phyloP scores from a whole-genome alignment of 768 basidiomycete genomes.

The Serendipita indica region DNA sequence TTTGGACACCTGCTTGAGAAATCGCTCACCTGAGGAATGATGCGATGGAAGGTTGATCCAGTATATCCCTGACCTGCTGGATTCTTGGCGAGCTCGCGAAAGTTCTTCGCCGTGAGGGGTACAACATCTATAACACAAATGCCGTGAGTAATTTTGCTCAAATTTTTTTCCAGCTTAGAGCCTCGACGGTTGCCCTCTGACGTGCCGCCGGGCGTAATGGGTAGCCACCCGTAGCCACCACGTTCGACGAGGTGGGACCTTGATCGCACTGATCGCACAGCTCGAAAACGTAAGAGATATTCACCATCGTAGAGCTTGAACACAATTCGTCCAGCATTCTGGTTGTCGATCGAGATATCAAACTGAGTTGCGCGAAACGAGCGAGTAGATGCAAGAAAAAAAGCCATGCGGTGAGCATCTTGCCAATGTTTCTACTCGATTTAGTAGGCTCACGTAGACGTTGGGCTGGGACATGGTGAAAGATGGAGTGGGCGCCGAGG shows the following conservation, averaged over 20 bases:
- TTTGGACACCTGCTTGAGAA: constrained; percentile 16
- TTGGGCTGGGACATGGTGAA: not conserved
- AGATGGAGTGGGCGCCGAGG: too few species aligned
- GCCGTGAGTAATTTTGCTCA: not conserved
- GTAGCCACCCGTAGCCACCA: not conserved
- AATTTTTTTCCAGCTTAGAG: constrained; percentile 11
- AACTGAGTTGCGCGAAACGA: constrained; percentile 16
- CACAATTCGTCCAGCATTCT: constrained; percentile 34
- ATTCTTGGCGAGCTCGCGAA: constrained; percentile 54
- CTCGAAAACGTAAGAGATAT: not conserved
- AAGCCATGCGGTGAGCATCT: not conserved
- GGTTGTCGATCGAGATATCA: constrained; percentile 27
- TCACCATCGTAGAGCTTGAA: constrained; percentile 76
- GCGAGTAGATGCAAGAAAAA: not conserved
- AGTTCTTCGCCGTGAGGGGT: constrained; percentile 69
- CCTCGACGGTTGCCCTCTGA: not conserved
- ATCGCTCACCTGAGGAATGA: constrained; percentile 29
- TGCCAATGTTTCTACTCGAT: not conserved
- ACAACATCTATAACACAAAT: constrained; percentile 32
- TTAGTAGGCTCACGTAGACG: not conserved
- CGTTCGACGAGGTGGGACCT: not conserved
- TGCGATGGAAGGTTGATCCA: constrained; percentile 49
- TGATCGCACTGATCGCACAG: not conserved
- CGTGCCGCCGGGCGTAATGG: not conserved
- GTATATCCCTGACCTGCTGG: constrained; percentile 41